Evolutionary conservation across 192 early-diverging fungal genomes (phyloP).

Genomic region (Cladochytrium replicatum): DNA sequence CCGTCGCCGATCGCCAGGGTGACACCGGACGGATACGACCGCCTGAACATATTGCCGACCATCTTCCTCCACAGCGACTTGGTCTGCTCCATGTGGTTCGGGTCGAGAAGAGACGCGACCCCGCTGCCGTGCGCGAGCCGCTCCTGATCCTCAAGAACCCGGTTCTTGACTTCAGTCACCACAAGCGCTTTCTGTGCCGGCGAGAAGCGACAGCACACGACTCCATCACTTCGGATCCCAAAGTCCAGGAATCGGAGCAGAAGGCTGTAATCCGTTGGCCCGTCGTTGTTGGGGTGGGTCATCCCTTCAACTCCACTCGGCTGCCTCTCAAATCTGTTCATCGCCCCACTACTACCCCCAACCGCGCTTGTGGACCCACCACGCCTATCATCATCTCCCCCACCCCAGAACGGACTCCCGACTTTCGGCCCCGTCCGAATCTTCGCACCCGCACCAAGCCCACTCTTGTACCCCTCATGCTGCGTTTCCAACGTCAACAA

Average conservation of each 20-base stretch:
- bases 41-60: background rate
- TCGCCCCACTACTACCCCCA: slow-evolving; percentile 21
- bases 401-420: too few species aligned
- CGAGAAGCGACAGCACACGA: slow-evolving; percentile 85
- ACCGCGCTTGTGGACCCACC: too few species aligned
- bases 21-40: slow-evolving; percentile 27
- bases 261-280: slow-evolving; percentile 31
- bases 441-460: too few species aligned
- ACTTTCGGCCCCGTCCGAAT: too few species aligned
- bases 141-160: background rate
- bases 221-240: slow-evolving; percentile 63
- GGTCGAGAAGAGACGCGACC: background rate
- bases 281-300: slow-evolving; percentile 31
- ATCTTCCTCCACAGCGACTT: background rate
- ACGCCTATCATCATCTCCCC: too few species aligned
- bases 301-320: slow-evolving; percentile 28
- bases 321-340: slow-evolving; percentile 2
- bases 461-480: background rate
- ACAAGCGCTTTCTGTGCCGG: slow-evolving; percentile 85
- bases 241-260: slow-evolving; percentile 59
- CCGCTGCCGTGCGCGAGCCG: background rate
- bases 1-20: slow-evolving; percentile 87
- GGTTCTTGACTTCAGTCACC: slow-evolving; percentile 27
- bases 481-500: slow-evolving; percentile 1
- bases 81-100: background rate